These are phyloP conservation scores for Medicago truncatula DNA, from an alignment of 306 rosid species.

Conservation along the genomic window DNA sequence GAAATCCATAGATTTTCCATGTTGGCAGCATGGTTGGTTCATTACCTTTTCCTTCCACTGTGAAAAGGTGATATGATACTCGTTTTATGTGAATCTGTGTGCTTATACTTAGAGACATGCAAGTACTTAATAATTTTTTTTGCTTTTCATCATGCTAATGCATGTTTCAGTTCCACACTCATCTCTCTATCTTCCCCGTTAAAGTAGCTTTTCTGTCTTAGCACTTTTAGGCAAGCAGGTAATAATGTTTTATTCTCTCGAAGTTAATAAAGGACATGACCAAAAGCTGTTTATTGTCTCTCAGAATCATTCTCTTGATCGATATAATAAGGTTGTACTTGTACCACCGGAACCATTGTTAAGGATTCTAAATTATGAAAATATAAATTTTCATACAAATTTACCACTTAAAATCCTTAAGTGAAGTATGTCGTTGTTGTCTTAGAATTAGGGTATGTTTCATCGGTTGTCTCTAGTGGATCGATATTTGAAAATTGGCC, in stretches of 20 bases:
- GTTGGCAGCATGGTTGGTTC: too few relatives aligned
- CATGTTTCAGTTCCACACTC: slow-evolving; percentile 33
- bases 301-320: slow-evolving; percentile 15
- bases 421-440: not conserved
- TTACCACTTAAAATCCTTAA: too few relatives aligned
- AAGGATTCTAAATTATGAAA: too few relatives aligned
- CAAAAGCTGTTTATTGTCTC: slow-evolving; percentile 7
- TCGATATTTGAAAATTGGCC: not conserved
- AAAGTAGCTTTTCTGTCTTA: slow-evolving; percentile 7
- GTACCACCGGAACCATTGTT: too few relatives aligned
- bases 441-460: not conserved
- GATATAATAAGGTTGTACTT: not conserved
- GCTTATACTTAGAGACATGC: slow-evolving; percentile 2
- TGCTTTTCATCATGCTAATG: not conserved
- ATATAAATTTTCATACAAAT: too few relatives aligned
- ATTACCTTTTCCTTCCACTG: not conserved
- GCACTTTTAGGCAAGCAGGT: slow-evolving; percentile 19
- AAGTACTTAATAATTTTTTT: not conserved
- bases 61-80: not conserved
- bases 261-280: slow-evolving; percentile 30
- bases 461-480: too few relatives aligned
- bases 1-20: too few relatives aligned
- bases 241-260: slow-evolving; percentile 19
- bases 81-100: slow-evolving; percentile 28
- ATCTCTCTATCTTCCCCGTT: slow-evolving; percentile 7